A percentile compares a stretch with the other conserved stretches of the same genome.
phyloP scores from a whole-genome alignment of 164 flowering plant species.

The Euptelea pleiosperma region DNA sequence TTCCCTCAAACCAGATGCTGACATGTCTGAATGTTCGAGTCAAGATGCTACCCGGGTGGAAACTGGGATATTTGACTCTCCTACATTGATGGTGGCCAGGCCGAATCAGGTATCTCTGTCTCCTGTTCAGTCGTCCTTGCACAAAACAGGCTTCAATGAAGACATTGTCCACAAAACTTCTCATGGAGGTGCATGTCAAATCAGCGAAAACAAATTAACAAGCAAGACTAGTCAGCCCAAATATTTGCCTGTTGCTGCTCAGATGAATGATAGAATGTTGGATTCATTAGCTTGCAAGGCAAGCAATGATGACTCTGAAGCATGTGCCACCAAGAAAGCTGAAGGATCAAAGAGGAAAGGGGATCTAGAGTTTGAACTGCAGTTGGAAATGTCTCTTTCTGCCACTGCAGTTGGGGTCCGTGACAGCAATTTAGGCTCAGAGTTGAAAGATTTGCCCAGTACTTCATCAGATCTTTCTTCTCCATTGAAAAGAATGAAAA shows the following conservation, averaged over 20 bases:
- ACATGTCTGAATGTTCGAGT: slow-evolving; percentile 29
- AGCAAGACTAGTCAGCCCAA: slow-evolving; percentile 7
- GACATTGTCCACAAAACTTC: slow-evolving; percentile 23
- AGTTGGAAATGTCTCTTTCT: slow-evolving; percentile 83
- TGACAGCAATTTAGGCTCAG: slow-evolving; percentile 15
- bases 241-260: slow-evolving; percentile 17
- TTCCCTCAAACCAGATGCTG: slow-evolving; percentile 66
- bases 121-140: slow-evolving; percentile 15
- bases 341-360: slow-evolving; percentile 65
- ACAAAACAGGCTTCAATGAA: slow-evolving; percentile 16
- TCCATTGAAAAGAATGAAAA: slow-evolving; percentile 40
- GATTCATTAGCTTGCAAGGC: slow-evolving; percentile 19
- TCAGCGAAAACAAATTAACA: slow-evolving; percentile 15
- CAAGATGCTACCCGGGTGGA: slow-evolving; percentile 28
- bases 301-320: slow-evolving; percentile 23
- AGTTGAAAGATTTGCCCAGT: slow-evolving; percentile 19
- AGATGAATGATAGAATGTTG: slow-evolving; percentile 15
- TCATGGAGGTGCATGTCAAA: slow-evolving; percentile 13
- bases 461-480: slow-evolving; percentile 25
- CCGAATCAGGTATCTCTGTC: slow-evolving; percentile 25
- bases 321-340: slow-evolving; percentile 17
- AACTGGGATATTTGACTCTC: slow-evolving; percentile 44
- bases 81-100: slow-evolving; percentile 60
- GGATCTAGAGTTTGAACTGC: slow-evolving; percentile 88
- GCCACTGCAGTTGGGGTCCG: slow-evolving; percentile 56